A percentile compares a stretch with the other conserved stretches of the same genome.
These are phyloP conservation scores for Eucalyptus rudis DNA, from an alignment of 345 rosid genomes.

Conservation along the genomic window DNA sequence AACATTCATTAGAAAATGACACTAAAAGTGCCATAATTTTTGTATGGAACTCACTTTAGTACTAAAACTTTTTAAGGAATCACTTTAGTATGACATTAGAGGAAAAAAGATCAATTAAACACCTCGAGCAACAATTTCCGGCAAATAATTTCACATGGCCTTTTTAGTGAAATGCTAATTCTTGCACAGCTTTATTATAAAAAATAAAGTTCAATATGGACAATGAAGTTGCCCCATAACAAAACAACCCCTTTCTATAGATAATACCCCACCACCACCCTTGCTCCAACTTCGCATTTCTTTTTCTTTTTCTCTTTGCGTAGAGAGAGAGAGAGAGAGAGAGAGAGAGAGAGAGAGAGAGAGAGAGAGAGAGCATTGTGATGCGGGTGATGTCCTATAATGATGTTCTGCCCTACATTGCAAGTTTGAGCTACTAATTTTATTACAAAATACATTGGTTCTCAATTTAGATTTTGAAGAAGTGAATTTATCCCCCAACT, in stretches of 20 bases:
- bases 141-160: neutral
- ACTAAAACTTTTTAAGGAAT: too few relatives aligned
- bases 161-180: neutral
- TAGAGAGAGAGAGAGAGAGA: neutral
- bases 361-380: neutral
- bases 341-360: too few relatives aligned
- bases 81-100: neutral
- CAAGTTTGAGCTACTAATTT: neutral
- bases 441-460: neutral
- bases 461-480: neutral
- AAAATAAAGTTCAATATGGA: neutral
- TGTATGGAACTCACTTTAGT: too few relatives aligned
- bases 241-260: neutral
- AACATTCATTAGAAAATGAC: neutral
- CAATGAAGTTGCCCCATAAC: neutral
- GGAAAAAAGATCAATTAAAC: too few relatives aligned
- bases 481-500: neutral
- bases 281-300: neutral
- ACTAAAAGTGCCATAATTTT: too few relatives aligned
- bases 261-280: too few relatives aligned
- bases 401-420: neutral
- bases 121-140: neutral
- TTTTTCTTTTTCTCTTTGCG: neutral
- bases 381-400: neutral
- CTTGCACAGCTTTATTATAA: neutral